Base-by-base conservation (phyloP, 78 protist species). In the Emiliania huxleyi region DNA sequence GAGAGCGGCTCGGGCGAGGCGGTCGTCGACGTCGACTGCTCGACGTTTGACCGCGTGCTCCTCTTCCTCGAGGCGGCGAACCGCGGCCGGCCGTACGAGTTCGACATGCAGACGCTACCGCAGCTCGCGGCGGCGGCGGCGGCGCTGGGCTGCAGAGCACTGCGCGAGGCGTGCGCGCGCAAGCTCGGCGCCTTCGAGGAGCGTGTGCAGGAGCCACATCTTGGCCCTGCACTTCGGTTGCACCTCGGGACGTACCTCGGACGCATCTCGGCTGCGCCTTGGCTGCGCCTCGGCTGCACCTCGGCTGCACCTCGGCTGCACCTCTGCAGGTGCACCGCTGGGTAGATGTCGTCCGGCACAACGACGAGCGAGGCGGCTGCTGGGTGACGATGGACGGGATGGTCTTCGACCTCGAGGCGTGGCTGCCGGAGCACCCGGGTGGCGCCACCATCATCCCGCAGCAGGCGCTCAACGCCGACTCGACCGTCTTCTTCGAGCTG, bases 401-500 rank as follows among this genome's bases (percentile, higher is more conserved):
- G 48, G 48, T 91, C 33, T 42, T 44, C 40, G 93, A 91, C 22
- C 48, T 91, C 33, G 46, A 90, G 73, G 87, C 40, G 1, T 91
- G 84, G 71, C 83, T 91, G 48, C 89, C 52, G 19, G 38, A 40
- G 75, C 93, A 91, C 49, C 93, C 93, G 26, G 93, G 93, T 25
- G 89, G 89, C 43, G 69, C 37, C 49, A 40, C 43, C 29, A 49
- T 91, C 93, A 40, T 91, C 37, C 73, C 69, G 23, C 29, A 71
- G 40, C 93, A 81, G 88, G 87, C 56, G 38, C 89, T 11, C 25
- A 29, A 44, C 42, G 42, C 11, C 40, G 89, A 81, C 38, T 44
- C 38, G 38, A 44, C 89, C 40, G 89, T 81, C 37, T 44, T 44
- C 19, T 81, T 81, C 21, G 89, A 81, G 89, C 37, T 81, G 56